Evolutionary conservation across 2,329 filamentous ascomycete genomes (phyloP).

Genomic region (Knoxdaviesia capensis): DNA sequence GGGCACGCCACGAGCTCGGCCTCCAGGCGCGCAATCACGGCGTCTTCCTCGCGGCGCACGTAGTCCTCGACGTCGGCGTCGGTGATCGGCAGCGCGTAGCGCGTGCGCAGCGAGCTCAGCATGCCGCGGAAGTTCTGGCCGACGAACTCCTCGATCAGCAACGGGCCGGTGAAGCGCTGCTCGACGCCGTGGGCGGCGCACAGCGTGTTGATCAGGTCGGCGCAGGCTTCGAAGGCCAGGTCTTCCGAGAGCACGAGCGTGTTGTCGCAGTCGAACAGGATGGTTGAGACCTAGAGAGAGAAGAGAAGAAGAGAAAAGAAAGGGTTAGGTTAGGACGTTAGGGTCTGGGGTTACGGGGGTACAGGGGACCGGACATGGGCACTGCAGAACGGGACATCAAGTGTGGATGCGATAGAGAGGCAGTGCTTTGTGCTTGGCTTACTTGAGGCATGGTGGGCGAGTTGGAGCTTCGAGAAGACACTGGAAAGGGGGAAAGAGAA

Average conservation of each 20-base stretch:
- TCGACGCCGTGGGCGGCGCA: constrained; percentile 42
- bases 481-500: background rate
- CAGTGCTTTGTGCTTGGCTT: background rate
- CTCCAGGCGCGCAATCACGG: constrained; percentile 64
- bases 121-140: constrained; percentile 92
- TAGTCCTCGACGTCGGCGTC: constrained; percentile 52
- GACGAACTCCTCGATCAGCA: constrained; percentile 71
- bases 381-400: background rate
- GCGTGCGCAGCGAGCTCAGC: constrained; percentile 56
- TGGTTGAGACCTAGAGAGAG: constrained; percentile 31
- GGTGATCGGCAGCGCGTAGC: constrained; percentile 52
- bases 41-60: constrained; percentile 59
- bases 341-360: background rate
- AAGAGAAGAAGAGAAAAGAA: background rate
- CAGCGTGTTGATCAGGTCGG: constrained; percentile 74
- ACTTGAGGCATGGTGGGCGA: constrained; percentile 3
- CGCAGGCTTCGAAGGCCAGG: constrained; percentile 79
- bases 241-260: constrained; percentile 84
- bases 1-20: constrained; percentile 45
- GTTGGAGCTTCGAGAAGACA: background rate
- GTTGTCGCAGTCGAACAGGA: constrained; percentile 72
- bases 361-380: too few relatives aligned
- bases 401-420: background rate
- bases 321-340: background rate
- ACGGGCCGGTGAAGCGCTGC: constrained; percentile 55